Base-by-base conservation (phyloP, 2,329 filamentous ascomycete species). In the Hymenoscyphus scutula region DNA sequence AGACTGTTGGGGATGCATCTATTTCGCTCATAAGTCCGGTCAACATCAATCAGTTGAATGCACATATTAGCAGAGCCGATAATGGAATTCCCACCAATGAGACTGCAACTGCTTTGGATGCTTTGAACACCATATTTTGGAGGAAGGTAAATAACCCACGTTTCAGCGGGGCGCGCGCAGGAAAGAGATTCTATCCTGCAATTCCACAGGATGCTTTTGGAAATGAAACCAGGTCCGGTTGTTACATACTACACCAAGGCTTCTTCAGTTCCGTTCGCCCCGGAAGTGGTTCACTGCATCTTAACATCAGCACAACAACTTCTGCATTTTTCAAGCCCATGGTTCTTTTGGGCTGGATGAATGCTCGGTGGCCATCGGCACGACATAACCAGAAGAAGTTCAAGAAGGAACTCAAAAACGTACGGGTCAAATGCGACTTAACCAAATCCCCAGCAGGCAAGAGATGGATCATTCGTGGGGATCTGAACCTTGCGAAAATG, bases 141-240 rank as follows among this genome's bases (percentile, higher is more conserved):
- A 59, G 38, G 15, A 23, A 8, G 15, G 32, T 59, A 6, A 53
- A 53, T 25, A 8, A 32, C 13, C 5, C 25, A 2, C 10, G 15
- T 3, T 59, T 59, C 25, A 6, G 8, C 15, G 58, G 58, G 8
- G 58, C 10, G 1, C 25, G 41, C 3, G n/a, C 25, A 3, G 58
- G 58, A n/a, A 59, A 59, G 11, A 59, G 32, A 29, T 59, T 59
- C n/a, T 53, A 53, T 37, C 58, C 58, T 25, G 27, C 27, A 11
- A 48, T 15, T 15, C 57, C 29, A 19, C 10, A 34, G 11, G 17
- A 53, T 23, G 27, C n/a, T 10, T 10, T n/a, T n/a, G n/a, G n/a
- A n/a, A n/a, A 1, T 7, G 41, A 59, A 32, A 17, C 57, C 11
- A 19, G 23, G 15, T 27, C n/a, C 6, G 5, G 48, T 5, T 23